Conservation (phyloP, 345 rosid species). For the Citrus trifoliata region DNA sequence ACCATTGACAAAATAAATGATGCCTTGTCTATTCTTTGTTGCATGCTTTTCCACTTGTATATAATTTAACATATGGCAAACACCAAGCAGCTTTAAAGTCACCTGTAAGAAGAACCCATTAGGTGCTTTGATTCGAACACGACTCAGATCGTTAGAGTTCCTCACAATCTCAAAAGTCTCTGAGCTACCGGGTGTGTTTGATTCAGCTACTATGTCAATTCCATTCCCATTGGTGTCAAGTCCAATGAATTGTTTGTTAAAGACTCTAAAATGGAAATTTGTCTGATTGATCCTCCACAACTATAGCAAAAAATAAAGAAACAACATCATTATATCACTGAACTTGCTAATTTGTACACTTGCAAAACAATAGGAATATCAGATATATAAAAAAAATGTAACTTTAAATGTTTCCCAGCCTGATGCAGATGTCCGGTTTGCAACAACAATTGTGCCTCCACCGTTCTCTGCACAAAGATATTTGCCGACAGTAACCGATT, state of each 20-base stretch:
- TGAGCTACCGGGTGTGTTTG: slow-evolving; percentile 16
- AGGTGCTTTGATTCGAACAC: slow-evolving; percentile 49
- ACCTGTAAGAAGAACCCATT: slow-evolving; percentile 57
- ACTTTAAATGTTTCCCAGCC: slow-evolving; percentile 67
- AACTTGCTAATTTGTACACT: neutral
- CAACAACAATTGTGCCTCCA: slow-evolving; percentile 54
- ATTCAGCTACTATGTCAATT: slow-evolving; percentile 31
- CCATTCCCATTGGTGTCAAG: slow-evolving; percentile 29
- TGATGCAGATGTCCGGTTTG: slow-evolving; percentile 45
- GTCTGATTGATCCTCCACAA: slow-evolving; percentile 56
- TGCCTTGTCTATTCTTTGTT: neutral
- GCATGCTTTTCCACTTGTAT: neutral
- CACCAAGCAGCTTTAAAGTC: neutral
- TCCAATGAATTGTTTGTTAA: slow-evolving; percentile 44
- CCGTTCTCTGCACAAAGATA: slow-evolving; percentile 52
- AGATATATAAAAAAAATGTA: neutral
- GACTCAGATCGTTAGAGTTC: slow-evolving; percentile 22
- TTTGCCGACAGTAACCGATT: slow-evolving; percentile 50
- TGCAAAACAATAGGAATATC: neutral
- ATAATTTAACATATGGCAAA: neutral
- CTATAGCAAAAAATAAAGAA: slow-evolving; percentile 16
- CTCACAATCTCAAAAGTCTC: slow-evolving; percentile 51
- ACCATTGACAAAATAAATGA: neutral
- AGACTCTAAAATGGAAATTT: slow-evolving; percentile 46
- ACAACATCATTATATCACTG: neutral